Base-by-base conservation (phyloP, 192 early-diverging fungal species). In the Umbelopsis vinacea region DNA sequence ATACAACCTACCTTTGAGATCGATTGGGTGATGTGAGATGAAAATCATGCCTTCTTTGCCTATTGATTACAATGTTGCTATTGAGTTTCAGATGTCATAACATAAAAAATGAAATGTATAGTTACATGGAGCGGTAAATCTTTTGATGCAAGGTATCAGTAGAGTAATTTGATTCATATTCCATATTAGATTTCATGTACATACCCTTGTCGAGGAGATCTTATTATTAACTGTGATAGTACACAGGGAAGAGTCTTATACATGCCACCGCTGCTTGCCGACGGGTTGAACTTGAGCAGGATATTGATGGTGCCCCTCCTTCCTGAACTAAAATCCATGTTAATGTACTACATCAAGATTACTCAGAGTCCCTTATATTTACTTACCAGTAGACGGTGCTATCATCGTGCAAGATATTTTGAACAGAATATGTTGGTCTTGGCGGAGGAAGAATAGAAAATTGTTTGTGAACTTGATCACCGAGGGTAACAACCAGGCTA, bases 41-140 rank as follows among this genome's bases (percentile, higher is more conserved):
- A 87, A 87, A 2, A 87, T 76, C 35, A 87, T 53, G 0, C 85
- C 85, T 47, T 87, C 85, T 71, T 86, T 85, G 48, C 77, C 77
- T 78, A 47, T 43, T 29, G 15, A 67, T 29, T 22, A 35, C 12
- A 52, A 35, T 2, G 21, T 12, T 66, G 46, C 60, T 23, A n/a
- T 2, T 54, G 14, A 71, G 40, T 50, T 17, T 45, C 19, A 35
- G 35, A 19, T 48, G 21, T 57, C 38, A 40, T 21, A 69, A 33
- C 48, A 43, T 23, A 33, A 29, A 40, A 52, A 45, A 17, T 15
- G 7, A 12, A 38, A 43, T 6, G 23, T 19, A 69, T 21, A 57
- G 46, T 55, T 76, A 82, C 85, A 87, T 55, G 85, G 85, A 7
- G 83, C 85, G 19, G 85, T 87, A 46, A 79, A 87, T 48, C 76